A percentile compares a stretch with the other conserved stretches of the same genome.
Evolutionary conservation across 371 early-diverging fungal species (phyloP).

Genomic region (Mortierella sp.): DNA sequence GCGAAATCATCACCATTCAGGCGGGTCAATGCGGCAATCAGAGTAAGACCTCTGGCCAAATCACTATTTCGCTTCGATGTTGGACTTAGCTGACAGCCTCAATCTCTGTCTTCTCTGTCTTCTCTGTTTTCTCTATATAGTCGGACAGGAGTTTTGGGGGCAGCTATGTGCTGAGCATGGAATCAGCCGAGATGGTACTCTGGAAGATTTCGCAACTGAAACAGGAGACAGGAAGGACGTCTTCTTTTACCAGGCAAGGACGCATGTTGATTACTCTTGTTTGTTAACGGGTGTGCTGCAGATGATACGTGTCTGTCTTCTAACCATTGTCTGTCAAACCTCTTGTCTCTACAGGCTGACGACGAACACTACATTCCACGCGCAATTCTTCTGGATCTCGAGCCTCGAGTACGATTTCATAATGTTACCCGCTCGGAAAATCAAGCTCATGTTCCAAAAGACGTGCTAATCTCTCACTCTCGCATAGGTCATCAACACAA

Average conservation of each 20-base stretch:
- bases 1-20: conserved; percentile 96
- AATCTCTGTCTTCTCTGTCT: background rate
- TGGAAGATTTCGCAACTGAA: conserved; percentile 90
- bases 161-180: conserved; percentile 94
- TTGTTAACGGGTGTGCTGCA: background rate
- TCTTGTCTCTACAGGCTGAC: conserved; percentile 75
- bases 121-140: conserved; percentile 48
- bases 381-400: conserved; percentile 91
- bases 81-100: background rate
- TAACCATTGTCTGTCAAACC: background rate
- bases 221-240: conserved; percentile 97
- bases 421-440: background rate
- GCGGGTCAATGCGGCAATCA: conserved; percentile 99
- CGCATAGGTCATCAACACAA: conserved; percentile 77
- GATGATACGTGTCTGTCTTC: background rate
- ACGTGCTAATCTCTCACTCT: background rate
- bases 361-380: conserved; percentile 96
- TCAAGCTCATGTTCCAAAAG: background rate
- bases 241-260: conserved; percentile 96
- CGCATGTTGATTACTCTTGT: background rate
- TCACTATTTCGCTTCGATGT: background rate
- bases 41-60: conserved; percentile 61
- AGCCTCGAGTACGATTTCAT: conserved; percentile 86
- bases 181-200: conserved; percentile 84
- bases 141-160: conserved; percentile 95